Evolutionary conservation across 495 filamentous ascomycete genomes (phyloP), one percentile per base, ranked within the genome.

Genomic region (Penicillium verhagenii): DNA sequence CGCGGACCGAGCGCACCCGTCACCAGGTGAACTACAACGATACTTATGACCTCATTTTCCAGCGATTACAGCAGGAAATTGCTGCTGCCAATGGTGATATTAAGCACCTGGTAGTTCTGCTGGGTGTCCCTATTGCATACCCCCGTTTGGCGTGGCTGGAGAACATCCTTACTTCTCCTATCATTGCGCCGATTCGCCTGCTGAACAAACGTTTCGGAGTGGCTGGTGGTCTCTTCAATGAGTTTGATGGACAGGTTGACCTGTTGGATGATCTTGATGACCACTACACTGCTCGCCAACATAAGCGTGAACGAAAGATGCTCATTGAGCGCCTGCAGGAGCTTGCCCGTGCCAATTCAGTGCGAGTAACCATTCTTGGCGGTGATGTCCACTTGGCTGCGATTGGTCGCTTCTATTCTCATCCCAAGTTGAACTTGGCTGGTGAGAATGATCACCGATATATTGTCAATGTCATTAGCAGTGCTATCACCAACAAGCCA

Each of bases 41-140:
- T 49, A 96, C 93, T 2, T 97, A 96, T 61, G 82, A 96, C 21
- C 71, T 83, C 10, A 86, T 96, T 52, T 96, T 96, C 64, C 59
- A 75, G 13, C 86, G 90, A 0, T 62, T 95, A 29, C 71, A 78
- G 46, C 59, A 74, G 23, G 89, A 96, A 59, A 76, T 96, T 19
- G 67, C 69, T 1, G 82, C 81, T 5, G 80, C 80, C 61, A 64
- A 80, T 60, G 67, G 85, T 66, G 61, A 81, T 23, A 87, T 92
- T 64, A 88, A 86, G 69, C 93, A 97, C 59, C 71, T 97, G 38
- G 80, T 97, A 37, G 76, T 97, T 4, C 78, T 97, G 4, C 75
- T 97, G 42, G 93, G 93, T 48, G 90, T 97, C 24, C 93, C 93
- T 2, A 96, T 97, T 58, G 92, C 92, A 6, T 97, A 96, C 65